Percentiles rank a stretch among this genome's conserved stretches.
phyloP scores from a whole-genome alignment of 257 asterid genomes.

The Oldenlandia corymbosa region DNA sequence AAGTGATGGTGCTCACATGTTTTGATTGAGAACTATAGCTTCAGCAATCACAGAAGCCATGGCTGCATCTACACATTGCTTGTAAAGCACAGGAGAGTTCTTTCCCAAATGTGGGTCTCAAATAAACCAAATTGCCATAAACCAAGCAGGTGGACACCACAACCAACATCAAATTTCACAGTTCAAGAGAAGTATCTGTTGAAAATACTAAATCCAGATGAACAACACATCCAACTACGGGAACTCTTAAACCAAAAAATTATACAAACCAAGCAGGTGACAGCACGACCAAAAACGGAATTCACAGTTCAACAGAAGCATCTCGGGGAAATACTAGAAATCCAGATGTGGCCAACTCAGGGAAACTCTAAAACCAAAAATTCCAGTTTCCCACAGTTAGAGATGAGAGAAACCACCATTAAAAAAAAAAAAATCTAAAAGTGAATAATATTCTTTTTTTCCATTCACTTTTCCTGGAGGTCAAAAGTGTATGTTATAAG shows the following conservation, averaged over 20 bases:
- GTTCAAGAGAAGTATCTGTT: not conserved
- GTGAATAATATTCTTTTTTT: not conserved
- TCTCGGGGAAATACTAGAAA: not conserved
- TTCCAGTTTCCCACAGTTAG: not conserved
- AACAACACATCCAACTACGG: not conserved
- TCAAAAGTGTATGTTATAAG: not conserved
- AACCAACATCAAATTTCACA: not conserved
- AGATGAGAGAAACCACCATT: not conserved
- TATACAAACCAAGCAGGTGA: too few species aligned
- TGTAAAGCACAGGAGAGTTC: not conserved
- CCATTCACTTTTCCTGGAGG: not conserved
- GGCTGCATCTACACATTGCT: not conserved
- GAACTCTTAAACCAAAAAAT: not conserved
- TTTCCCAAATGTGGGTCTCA: not conserved
- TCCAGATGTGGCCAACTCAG: not conserved
- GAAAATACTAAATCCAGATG: not conserved
- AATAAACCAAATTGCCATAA: not conserved
- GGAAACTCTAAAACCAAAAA: not conserved
- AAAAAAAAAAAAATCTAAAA: not conserved
- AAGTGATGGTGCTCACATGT: not conserved
- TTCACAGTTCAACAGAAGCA: not conserved
- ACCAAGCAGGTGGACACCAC: not conserved
- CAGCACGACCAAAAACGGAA: too few species aligned
- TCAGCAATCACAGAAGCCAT: not conserved
- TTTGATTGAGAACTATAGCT: not conserved